phyloP scores from a whole-genome alignment of 768 basidiomycete genomes.

The Lyophyllum decastes region DNA sequence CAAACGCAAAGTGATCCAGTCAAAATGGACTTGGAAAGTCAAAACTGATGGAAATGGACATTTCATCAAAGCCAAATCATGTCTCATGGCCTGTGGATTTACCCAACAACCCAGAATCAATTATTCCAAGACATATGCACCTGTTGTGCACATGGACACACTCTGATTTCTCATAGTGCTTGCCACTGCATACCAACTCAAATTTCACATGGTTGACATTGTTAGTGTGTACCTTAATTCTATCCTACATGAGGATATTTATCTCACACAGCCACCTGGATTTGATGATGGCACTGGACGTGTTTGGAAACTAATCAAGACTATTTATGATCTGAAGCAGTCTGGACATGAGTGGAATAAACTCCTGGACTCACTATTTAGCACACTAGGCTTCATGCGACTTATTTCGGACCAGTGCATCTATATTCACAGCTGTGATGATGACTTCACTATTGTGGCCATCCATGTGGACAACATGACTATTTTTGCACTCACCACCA shows the following conservation, averaged over 20 bases:
- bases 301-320: too few species aligned
- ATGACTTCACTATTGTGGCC: too few species aligned
- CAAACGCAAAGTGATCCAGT: too few species aligned
- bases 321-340: too few species aligned
- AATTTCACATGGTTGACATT: constrained; percentile 41
- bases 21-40: too few species aligned
- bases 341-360: too few species aligned
- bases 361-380: too few species aligned
- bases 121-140: constrained; percentile 38
- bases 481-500: constrained; percentile 14
- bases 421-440: too few species aligned
- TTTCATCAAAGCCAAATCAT: constrained; percentile 36
- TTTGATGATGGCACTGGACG: constrained; percentile 22
- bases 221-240: constrained; percentile 27
- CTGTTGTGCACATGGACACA: constrained; percentile 30
- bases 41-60: too few species aligned
- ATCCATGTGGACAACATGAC: too few species aligned
- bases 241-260: constrained; percentile 32
- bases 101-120: constrained; percentile 40
- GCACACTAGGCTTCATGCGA: too few species aligned
- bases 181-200: constrained; percentile 31
- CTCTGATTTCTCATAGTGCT: constrained; percentile 32
- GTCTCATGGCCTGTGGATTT: constrained; percentile 34
- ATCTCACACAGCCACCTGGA: constrained; percentile 37
- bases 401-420: too few species aligned